Conservation (phyloP, 441 rosid genomes). For the Populus tomentosa region DNA sequence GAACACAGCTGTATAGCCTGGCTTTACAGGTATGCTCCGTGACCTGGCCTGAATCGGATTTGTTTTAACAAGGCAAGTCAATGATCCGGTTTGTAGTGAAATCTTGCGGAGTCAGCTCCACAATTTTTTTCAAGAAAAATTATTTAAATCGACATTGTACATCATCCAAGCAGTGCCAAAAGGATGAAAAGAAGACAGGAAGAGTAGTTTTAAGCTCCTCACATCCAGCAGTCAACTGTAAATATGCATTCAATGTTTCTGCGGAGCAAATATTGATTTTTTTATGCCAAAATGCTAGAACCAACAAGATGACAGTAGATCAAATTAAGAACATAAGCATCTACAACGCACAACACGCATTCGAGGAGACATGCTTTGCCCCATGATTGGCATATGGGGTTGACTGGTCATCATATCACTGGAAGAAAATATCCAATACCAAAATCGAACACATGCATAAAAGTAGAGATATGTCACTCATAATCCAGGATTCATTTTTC, state of each 20-base stretch:
- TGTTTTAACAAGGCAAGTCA: too few species aligned
- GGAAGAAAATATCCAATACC: neutral
- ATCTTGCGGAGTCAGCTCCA: too few species aligned
- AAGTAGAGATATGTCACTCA: neutral
- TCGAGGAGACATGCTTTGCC: neutral
- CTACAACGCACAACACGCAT: neutral
- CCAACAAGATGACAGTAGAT: neutral
- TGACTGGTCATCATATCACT: neutral
- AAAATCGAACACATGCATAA: slow-evolving; percentile 5
- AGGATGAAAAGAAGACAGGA: neutral
- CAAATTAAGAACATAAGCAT: neutral
- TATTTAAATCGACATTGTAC: too few species aligned
- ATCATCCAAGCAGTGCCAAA: neutral
- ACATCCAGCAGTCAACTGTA: neutral
- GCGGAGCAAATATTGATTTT: neutral
- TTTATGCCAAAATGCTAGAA: neutral
- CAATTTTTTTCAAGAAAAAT: too few species aligned
- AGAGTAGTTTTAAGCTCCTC: neutral
- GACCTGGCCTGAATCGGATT: too few species aligned
- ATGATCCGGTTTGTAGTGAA: too few species aligned
- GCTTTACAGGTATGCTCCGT: too few species aligned
- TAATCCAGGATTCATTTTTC: neutral
- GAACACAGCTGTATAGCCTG: too few species aligned
- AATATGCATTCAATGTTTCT: neutral
- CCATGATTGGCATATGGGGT: neutral